These are phyloP conservation scores for Omphalea diandra DNA, from an alignment of 441 rosid genomes.

Conservation along the genomic window DNA sequence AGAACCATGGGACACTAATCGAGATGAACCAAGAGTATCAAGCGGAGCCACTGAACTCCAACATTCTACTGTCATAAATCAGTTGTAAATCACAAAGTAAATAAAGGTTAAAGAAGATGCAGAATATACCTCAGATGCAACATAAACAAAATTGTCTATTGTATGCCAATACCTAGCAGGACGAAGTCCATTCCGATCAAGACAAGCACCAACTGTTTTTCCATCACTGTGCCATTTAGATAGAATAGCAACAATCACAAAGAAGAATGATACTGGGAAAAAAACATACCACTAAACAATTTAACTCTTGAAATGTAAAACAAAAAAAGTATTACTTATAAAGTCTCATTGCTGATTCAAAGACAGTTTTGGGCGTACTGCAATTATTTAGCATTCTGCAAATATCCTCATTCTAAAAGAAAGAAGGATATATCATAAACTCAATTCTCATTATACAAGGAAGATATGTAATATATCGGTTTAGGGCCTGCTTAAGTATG, in stretches of 20 bases:
- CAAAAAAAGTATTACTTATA: not conserved
- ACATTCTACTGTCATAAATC: not conserved
- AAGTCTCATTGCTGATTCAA: not conserved
- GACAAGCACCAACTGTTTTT: conserved; percentile 99
- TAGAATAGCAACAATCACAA: conserved; percentile 42
- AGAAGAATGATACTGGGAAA: conserved; percentile 36
- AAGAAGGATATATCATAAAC: not conserved
- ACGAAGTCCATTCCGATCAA: conserved; percentile 99
- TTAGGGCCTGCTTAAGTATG: too few species aligned
- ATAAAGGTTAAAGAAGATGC: conserved; percentile 25
- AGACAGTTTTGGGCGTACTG: not conserved
- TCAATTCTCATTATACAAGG: not conserved
- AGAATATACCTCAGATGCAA: conserved; percentile 93
- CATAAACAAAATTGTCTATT: conserved; percentile 89
- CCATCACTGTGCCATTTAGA: conserved; percentile 83
- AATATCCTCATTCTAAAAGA: not conserved
- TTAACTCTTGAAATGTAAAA: not conserved
- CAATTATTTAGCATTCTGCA: not conserved
- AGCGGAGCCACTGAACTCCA: not conserved
- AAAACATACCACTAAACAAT: conserved; percentile 24
- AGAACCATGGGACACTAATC: not conserved
- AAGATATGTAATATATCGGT: too few species aligned
- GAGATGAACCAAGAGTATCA: not conserved
- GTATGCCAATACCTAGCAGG: conserved; percentile 99
- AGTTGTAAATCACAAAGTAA: conserved; percentile 18